phyloP scores from a whole-genome alignment of 129 eudicot species.

The Saussurea involucrata region DNA sequence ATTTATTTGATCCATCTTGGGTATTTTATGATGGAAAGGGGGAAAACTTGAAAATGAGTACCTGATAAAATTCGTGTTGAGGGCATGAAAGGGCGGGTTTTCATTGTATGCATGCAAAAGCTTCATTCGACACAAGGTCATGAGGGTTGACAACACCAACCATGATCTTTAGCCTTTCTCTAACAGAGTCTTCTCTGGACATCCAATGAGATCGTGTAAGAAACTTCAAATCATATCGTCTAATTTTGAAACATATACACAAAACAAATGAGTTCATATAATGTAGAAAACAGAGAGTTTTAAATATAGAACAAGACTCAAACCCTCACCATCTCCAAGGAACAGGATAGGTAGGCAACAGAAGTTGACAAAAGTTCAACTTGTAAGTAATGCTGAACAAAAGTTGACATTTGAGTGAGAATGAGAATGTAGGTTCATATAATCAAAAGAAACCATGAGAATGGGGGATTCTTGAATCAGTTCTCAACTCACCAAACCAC shows the following conservation, averaged over 20 bases:
- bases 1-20: not conserved
- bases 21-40: not conserved
- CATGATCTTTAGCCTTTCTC: conserved; percentile 87
- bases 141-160: conserved; percentile 84
- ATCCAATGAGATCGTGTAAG: conserved; percentile 1
- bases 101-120: conserved; percentile 80
- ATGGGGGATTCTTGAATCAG: too few relatives aligned
- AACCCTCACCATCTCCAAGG: conserved; percentile 72
- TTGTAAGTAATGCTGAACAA: too few relatives aligned
- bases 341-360: conserved; percentile 88
- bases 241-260: not conserved
- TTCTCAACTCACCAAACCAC: too few relatives aligned
- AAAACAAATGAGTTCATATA: not conserved
- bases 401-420: too few relatives aligned
- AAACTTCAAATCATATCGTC: not conserved
- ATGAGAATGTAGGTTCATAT: too few relatives aligned
- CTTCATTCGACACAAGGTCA: conserved; percentile 72
- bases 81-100: conserved; percentile 97
- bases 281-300: conserved; percentile 34
- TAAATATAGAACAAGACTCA: conserved; percentile 85
- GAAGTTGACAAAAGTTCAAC: too few relatives aligned
- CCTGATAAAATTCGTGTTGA: conserved; percentile 94
- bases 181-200: conserved; percentile 68
- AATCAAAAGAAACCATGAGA: too few relatives aligned
- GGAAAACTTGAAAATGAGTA: not conserved